Conservation (phyloP, 78 protist genomes). For the Dictyostelium capitatum region DNA sequence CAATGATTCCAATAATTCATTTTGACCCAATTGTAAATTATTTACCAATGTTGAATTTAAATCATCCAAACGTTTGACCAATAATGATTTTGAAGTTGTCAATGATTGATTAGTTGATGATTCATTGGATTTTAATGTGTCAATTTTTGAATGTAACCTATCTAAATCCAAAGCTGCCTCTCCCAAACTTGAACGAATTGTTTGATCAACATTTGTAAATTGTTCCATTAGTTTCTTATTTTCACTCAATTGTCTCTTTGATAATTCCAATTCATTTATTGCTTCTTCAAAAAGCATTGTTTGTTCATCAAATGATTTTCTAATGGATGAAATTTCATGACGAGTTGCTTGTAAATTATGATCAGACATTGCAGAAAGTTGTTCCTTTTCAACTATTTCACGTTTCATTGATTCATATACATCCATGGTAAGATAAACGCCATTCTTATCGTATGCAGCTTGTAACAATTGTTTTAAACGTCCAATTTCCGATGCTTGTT, state of each 20-base stretch:
- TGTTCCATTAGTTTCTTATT: not conserved
- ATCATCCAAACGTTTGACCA: not conserved
- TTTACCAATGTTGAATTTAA: not conserved
- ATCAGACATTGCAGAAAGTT: not conserved
- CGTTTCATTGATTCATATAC: conserved; percentile 50
- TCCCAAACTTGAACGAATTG: not conserved
- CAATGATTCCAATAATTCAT: conserved; percentile 1
- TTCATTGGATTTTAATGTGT: not conserved
- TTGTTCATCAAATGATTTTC: conserved; percentile 7
- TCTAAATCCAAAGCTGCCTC: conserved; percentile 1
- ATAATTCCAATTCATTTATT: not conserved
- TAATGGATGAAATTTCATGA: not conserved
- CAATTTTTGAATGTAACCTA: not conserved
- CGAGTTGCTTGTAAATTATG: not conserved
- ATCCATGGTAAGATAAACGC: conserved; percentile 75
- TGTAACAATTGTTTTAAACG: conserved; percentile 53
- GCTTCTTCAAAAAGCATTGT: not conserved
- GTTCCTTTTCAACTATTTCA: conserved; percentile 32
- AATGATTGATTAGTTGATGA: not conserved
- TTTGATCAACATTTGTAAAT: not conserved
- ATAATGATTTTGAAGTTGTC: not conserved
- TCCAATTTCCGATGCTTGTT: conserved; percentile 70
- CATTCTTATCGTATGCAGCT: conserved; percentile 75
- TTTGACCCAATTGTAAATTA: conserved; percentile 1
- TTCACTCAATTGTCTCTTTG: conserved; percentile 5